Evolutionary conservation across 331 rosid genomes (phyloP).

Genomic region (Rhamnella rubrinervis): DNA sequence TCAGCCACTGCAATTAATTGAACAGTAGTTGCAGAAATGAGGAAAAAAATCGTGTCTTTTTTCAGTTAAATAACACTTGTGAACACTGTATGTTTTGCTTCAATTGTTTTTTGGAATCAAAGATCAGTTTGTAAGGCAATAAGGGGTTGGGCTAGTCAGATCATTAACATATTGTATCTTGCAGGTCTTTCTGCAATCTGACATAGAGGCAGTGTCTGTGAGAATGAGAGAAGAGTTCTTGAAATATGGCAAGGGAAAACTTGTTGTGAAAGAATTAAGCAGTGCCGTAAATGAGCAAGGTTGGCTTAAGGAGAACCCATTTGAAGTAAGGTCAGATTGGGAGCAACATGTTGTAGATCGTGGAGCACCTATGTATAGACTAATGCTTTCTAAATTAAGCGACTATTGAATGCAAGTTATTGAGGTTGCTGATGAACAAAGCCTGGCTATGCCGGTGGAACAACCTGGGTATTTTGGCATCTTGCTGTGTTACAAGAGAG

Average conservation of each 20-base stretch:
- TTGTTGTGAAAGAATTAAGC: slow-evolving; percentile 38
- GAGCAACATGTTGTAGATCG: slow-evolving; percentile 80
- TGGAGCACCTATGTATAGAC: slow-evolving; percentile 71
- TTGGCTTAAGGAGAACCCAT: slow-evolving; percentile 86
- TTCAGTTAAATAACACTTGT: too few species aligned
- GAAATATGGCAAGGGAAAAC: slow-evolving; percentile 66
- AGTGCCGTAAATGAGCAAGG: slow-evolving; percentile 34
- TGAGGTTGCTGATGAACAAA: slow-evolving; percentile 1
- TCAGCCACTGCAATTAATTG: not conserved
- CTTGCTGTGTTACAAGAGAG: slow-evolving; percentile 45
- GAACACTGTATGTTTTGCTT: too few species aligned
- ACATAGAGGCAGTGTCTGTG: slow-evolving; percentile 59
- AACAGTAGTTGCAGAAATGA: too few species aligned
- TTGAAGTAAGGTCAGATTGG: slow-evolving; percentile 82
- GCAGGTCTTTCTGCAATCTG: slow-evolving; percentile 91
- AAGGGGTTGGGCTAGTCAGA: not conserved
- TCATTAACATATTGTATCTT: slow-evolving; percentile 18
- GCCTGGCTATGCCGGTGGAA: not conserved
- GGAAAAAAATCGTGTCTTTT: too few species aligned
- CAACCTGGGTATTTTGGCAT: slow-evolving; percentile 19
- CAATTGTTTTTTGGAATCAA: too few species aligned
- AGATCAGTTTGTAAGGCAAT: too few species aligned
- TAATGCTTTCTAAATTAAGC: slow-evolving; percentile 64
- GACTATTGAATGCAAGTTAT: slow-evolving; percentile 19
- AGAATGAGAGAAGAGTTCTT: slow-evolving; percentile 75